These are phyloP conservation scores for Ceratopteris richardii DNA, from an alignment of 75 land plant species.

Conservation along the genomic window DNA sequence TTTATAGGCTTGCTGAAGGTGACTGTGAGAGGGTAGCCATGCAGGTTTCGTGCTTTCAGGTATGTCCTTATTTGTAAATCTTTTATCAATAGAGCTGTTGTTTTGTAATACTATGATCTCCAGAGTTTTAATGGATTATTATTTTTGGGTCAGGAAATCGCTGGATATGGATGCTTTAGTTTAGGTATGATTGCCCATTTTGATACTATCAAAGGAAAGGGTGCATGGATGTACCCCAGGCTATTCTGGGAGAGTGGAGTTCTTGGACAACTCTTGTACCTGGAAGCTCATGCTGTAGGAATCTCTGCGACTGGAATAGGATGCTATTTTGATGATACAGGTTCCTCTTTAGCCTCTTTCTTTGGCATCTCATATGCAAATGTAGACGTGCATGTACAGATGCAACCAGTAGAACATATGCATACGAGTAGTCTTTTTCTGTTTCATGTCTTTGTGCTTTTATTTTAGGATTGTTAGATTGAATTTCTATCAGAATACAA, in stretches of 20 bases:
- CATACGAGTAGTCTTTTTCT: too few relatives aligned
- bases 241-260: conserved; percentile 95
- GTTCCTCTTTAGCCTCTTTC: conserved; percentile 28
- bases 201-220: conserved; percentile 50
- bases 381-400: too few relatives aligned
- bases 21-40: conserved; percentile 50
- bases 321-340: conserved; percentile 96
- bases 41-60: conserved; percentile 87
- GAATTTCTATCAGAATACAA: too few relatives aligned
- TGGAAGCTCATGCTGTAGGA: conserved; percentile 96
- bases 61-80: conserved; percentile 13
- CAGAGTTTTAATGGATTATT: not conserved
- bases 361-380: too few relatives aligned
- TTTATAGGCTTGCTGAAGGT: conserved; percentile 58
- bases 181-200: conserved; percentile 90
- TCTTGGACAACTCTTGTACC: conserved; percentile 88
- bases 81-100: not conserved
- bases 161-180: conserved; percentile 88
- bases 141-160: conserved; percentile 59
- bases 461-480: too few relatives aligned
- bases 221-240: conserved; percentile 94
- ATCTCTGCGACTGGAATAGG: conserved; percentile 99
- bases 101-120: not conserved
- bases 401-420: too few relatives aligned
- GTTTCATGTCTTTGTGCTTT: too few relatives aligned